Evolutionary conservation across 441 rosid species (phyloP).

Genomic region (Brassica balearica): DNA sequence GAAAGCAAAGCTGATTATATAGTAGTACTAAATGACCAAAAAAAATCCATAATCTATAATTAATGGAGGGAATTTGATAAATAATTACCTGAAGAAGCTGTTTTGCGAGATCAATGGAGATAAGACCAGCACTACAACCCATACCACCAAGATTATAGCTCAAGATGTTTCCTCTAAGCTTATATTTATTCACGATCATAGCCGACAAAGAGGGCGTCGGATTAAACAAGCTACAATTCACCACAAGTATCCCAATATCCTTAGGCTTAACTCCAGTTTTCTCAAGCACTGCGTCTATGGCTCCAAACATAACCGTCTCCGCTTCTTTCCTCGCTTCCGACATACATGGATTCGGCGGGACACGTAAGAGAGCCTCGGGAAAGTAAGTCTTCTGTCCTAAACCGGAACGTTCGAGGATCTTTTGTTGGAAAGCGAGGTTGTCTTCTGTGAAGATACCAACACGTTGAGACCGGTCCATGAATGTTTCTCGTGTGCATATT

Average conservation of each 20-base stretch:
- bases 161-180: slow-evolving; percentile 66
- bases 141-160: slow-evolving; percentile 77
- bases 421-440: slow-evolving; percentile 67
- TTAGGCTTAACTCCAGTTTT: slow-evolving; percentile 67
- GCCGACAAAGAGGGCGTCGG: slow-evolving; percentile 76
- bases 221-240: slow-evolving; percentile 72
- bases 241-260: slow-evolving; percentile 68
- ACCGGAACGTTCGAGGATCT: slow-evolving; percentile 71
- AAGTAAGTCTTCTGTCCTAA: slow-evolving; percentile 66
- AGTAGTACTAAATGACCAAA: neutral
- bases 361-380: slow-evolving; percentile 61
- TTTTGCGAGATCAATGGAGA: slow-evolving; percentile 73
- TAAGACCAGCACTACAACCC: slow-evolving; percentile 84
- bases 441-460: slow-evolving; percentile 62
- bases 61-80: neutral
- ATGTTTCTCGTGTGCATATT: slow-evolving; percentile 58
- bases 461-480: slow-evolving; percentile 56
- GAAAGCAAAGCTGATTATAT: neutral
- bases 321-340: slow-evolving; percentile 73
- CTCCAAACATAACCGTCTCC: slow-evolving; percentile 72
- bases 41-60: neutral
- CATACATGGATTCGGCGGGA: slow-evolving; percentile 68
- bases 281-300: slow-evolving; percentile 59
- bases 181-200: slow-evolving; percentile 70
- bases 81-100: slow-evolving; percentile 63